Evolutionary conservation across 805 yeast genomes (phyloP).

Genomic region (Wickerhamomyces bisporus): DNA sequence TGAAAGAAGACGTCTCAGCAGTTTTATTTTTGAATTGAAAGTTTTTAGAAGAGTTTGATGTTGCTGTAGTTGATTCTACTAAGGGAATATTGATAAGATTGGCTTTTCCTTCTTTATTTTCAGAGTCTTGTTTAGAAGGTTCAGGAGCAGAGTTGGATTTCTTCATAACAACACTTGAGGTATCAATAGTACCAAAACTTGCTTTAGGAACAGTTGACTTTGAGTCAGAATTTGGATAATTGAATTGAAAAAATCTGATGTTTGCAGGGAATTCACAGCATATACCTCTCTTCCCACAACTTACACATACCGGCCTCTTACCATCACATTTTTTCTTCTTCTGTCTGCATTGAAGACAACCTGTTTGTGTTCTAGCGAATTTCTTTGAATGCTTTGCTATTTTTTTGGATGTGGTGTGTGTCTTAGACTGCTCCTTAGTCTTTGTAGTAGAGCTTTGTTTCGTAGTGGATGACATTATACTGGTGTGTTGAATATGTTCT

Average conservation of each 20-base stretch:
- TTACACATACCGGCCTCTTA: conserved; percentile 19
- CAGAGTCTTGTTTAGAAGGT: no score
- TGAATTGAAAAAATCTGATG: conserved; percentile 18
- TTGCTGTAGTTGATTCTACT: neutral
- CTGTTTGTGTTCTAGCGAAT: conserved; percentile 24
- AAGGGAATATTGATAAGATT: no score
- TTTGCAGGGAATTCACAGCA: conserved; percentile 23
- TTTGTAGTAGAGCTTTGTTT: neutral
- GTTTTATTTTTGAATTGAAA: neutral
- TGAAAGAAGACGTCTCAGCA: neutral
- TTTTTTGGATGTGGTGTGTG: conserved; percentile 4
- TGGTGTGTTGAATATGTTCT: no score
- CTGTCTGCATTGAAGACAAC: conserved; percentile 25
- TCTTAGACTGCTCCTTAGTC: no score
- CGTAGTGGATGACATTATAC: neutral
- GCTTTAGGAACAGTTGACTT: neutral
- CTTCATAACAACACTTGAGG: neutral
- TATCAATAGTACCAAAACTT: neutral
- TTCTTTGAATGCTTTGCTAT: conserved; percentile 22
- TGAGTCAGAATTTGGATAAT: neutral
- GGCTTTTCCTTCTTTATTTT: no score
- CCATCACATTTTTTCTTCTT: conserved; percentile 28
- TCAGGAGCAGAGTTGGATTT: neutral
- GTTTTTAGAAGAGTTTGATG: neutral
- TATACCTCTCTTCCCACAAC: conserved; percentile 21